phyloP scores from a whole-genome alignment of 495 filamentous ascomycete species.

The Daldinia loculata region DNA sequence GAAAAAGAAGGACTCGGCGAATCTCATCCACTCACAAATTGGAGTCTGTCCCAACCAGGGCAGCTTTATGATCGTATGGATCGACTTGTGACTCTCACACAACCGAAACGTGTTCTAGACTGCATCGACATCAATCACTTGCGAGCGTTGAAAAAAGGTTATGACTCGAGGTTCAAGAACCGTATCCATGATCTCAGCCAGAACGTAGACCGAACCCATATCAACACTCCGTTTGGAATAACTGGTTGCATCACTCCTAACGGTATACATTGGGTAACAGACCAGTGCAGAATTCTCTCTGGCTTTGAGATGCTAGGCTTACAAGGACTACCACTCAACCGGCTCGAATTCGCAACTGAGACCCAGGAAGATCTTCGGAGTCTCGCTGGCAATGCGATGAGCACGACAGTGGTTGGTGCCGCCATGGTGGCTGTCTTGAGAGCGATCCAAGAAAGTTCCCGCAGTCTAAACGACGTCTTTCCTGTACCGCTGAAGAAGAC shows the following conservation, averaged over 20 bases:
- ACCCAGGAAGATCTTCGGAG: slow-evolving; percentile 71
- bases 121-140: slow-evolving; percentile 71
- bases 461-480: neutral
- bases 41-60: slow-evolving; percentile 60
- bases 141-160: slow-evolving; percentile 45
- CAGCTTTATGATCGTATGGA: slow-evolving; percentile 65
- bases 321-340: slow-evolving; percentile 75
- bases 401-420: slow-evolving; percentile 74
- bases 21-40: slow-evolving; percentile 64
- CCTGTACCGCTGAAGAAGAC: neutral
- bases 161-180: slow-evolving; percentile 73
- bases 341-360: slow-evolving; percentile 70
- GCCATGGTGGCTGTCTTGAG: slow-evolving; percentile 59
- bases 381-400: slow-evolving; percentile 88
- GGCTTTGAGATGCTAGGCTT: slow-evolving; percentile 73
- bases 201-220: slow-evolving; percentile 68
- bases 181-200: slow-evolving; percentile 74
- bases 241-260: slow-evolving; percentile 75
- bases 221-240: slow-evolving; percentile 60
- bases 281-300: slow-evolving; percentile 68
- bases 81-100: slow-evolving; percentile 21
- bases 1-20: slow-evolving; percentile 56
- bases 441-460: slow-evolving; percentile 42
- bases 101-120: slow-evolving; percentile 69
- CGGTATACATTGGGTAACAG: slow-evolving; percentile 70